phyloP scores from a whole-genome alignment of 306 rosid genomes.

The Rosa lucieae region DNA sequence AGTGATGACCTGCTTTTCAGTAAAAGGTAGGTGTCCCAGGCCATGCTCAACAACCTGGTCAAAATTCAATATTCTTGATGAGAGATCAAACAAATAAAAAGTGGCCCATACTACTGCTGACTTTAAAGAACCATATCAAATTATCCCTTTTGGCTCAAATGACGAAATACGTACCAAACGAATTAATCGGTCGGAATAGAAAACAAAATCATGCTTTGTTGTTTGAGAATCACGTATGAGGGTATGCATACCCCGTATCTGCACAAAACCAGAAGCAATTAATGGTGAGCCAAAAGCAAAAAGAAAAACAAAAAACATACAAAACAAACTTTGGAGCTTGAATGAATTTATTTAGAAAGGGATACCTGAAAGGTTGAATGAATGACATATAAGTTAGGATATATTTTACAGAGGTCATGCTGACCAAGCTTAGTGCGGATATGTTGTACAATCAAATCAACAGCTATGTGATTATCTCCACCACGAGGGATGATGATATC shows the following conservation, averaged over 20 bases:
- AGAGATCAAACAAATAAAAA: slow-evolving; percentile 12
- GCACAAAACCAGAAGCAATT: slow-evolving; percentile 31
- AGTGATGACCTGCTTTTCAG: slow-evolving; percentile 89
- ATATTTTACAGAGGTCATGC: slow-evolving; percentile 97
- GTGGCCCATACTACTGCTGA: slow-evolving; percentile 15
- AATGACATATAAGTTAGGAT: slow-evolving; percentile 85
- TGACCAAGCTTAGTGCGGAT: slow-evolving; percentile 97
- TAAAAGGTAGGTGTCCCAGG: slow-evolving; percentile 94
- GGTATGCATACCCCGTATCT: slow-evolving; percentile 99
- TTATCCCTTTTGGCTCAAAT: slow-evolving; percentile 12
- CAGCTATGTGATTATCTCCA: slow-evolving; percentile 96
- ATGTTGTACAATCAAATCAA: slow-evolving; percentile 97
- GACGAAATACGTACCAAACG: slow-evolving; percentile 68
- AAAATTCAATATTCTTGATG: slow-evolving; percentile 33
- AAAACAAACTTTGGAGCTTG: slow-evolving; percentile 20
- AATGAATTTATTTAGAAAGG: slow-evolving; percentile 17
- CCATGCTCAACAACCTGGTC: slow-evolving; percentile 98
- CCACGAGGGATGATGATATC: slow-evolving; percentile 99
- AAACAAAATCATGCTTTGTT: slow-evolving; percentile 92
- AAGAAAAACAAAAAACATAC: neutral
- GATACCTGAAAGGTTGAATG: slow-evolving; percentile 97
- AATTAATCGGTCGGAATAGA: slow-evolving; percentile 92
- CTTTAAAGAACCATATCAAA: slow-evolving; percentile 28
- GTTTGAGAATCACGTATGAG: slow-evolving; percentile 88
- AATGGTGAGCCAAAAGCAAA: neutral